Base-by-base conservation (phyloP, 2,329 filamentous ascomycete species). In the Aspergillus fischeri region DNA sequence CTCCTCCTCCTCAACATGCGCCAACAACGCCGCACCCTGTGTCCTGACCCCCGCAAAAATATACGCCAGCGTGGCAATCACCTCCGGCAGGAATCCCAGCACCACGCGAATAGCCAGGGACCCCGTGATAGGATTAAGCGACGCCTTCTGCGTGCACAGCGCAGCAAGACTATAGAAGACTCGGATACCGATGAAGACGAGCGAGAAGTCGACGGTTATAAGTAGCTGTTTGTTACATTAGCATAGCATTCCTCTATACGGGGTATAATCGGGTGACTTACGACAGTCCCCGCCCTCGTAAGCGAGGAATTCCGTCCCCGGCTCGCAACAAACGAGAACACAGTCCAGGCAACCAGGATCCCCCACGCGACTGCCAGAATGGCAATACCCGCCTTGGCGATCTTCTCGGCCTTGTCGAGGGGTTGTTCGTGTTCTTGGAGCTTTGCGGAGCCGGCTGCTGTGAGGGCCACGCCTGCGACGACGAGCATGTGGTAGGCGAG, bases 41-140 rank as follows among this genome's bases (percentile, higher is more conserved):
- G 70, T 74, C 52, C 49, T 51, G n/a, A 70, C 20, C 4, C 69
- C 69, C 1, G 55, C 64, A 35, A 57, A 20, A 1, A 67, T 25
- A 24, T 66, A 66, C 3, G 51, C 27, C 2, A 70, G 7, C 0
- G 59, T 51, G 2, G 62, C 59, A 42, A 70, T 53, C 8, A 65
- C 49, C 52, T 71, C 68, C 0, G 66, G 64, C 14, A 72, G 49
- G 25, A 72, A 68, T 9, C 62, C 59, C n/a, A 72, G 60, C 2
- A 69, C 54, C 6, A 69, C 60, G 1, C 63, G 63, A 4, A 69
- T 53, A 3, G 64, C 63, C 0, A 65, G 29, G 3, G 57, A 54
- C 7, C 67, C 68, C 11, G 58, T 65, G 0, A 61, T 54, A 0
- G 66, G 60, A 47, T 63, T 72, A 1, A 70, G 55, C 11, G 52